These are phyloP conservation scores for Goniomonas avonlea DNA, from an alignment of 78 protist genomes.

Conservation along the genomic window DNA sequence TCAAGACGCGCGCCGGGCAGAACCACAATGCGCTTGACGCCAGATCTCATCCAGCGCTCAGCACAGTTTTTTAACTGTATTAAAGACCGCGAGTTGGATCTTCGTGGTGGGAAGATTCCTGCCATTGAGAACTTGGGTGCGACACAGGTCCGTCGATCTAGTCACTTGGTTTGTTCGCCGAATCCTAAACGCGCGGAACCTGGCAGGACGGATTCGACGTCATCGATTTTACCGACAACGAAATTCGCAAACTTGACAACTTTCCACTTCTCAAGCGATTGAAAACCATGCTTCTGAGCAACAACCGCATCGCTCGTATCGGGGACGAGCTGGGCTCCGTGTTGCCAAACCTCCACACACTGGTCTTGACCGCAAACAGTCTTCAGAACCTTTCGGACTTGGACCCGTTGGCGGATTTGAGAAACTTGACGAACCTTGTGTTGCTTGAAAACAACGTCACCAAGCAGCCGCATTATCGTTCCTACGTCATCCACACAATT, in stretches of 20 bases:
- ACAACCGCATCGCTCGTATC: conserved; percentile 62
- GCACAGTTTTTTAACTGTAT: conserved; percentile 61
- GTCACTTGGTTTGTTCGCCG: not conserved
- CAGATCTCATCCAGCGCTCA: conserved; percentile 51
- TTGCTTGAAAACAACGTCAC: conserved; percentile 1
- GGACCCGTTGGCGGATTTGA: not conserved
- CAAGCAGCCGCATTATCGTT: conserved; percentile 38
- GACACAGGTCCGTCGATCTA: conserved; percentile 49
- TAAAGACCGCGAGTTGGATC: conserved; percentile 66
- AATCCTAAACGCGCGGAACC: no score
- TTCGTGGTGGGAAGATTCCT: conserved; percentile 71
- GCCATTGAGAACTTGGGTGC: conserved; percentile 78
- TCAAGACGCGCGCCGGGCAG: no score
- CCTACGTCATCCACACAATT: conserved; percentile 51
- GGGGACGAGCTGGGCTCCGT: not conserved
- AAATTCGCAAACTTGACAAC: conserved; percentile 55
- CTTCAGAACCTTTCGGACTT: conserved; percentile 5
- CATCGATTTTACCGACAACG: conserved; percentile 82
- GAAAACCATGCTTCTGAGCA: conserved; percentile 51
- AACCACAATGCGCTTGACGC: conserved; percentile 51
- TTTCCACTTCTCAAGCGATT: conserved; percentile 63
- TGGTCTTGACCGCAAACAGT: not conserved
- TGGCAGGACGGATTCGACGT: conserved; percentile 72
- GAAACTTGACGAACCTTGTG: not conserved
- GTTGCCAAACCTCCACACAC: not conserved